phyloP scores from a whole-genome alignment of 108 stramenopile species.

The Skeletonema tropicum region DNA sequence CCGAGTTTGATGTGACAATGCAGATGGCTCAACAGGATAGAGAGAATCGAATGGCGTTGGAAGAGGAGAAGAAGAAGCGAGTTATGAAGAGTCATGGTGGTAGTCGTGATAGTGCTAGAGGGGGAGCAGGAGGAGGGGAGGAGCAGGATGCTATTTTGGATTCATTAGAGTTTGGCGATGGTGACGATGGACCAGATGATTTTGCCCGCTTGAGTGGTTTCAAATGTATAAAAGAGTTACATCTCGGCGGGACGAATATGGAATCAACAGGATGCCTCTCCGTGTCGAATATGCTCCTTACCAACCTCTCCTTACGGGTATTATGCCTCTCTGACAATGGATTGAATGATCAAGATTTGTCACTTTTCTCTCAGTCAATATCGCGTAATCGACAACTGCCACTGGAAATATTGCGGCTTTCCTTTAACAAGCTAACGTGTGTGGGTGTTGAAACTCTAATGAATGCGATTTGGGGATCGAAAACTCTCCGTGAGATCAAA shows the following conservation, averaged over 20 bases:
- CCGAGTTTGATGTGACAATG: conserved; percentile 60
- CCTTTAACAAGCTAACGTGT: conserved; percentile 78
- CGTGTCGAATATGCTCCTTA: conserved; percentile 72
- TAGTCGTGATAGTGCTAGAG: conserved; percentile 8
- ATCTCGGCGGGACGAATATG: conserved; percentile 61
- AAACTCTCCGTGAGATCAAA: conserved; percentile 67
- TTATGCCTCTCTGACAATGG: conserved; percentile 68
- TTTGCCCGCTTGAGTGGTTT: conserved; percentile 30
- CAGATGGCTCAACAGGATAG: conserved; percentile 49
- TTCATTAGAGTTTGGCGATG: conserved; percentile 20
- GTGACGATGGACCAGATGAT: conserved; percentile 44
- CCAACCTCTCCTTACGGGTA: conserved; percentile 61
- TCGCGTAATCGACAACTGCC: conserved; percentile 75
- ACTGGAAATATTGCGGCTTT: conserved; percentile 59
- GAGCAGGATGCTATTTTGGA: conserved; percentile 24
- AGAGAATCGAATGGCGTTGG: conserved; percentile 42
- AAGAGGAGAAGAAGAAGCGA: conserved; percentile 22
- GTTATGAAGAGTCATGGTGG: conserved; percentile 9
- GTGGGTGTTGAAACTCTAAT: conserved; percentile 83
- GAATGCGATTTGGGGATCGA: conserved; percentile 88
- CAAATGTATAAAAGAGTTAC: conserved; percentile 62
- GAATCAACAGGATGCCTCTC: conserved; percentile 58
- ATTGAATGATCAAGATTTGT: conserved; percentile 68
- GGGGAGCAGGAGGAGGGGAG: conserved; percentile 18
- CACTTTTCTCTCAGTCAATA: conserved; percentile 73